Conservation (phyloP, 2,329 filamentous ascomycete genomes). For the Paraphoma chrysanthemicola region DNA sequence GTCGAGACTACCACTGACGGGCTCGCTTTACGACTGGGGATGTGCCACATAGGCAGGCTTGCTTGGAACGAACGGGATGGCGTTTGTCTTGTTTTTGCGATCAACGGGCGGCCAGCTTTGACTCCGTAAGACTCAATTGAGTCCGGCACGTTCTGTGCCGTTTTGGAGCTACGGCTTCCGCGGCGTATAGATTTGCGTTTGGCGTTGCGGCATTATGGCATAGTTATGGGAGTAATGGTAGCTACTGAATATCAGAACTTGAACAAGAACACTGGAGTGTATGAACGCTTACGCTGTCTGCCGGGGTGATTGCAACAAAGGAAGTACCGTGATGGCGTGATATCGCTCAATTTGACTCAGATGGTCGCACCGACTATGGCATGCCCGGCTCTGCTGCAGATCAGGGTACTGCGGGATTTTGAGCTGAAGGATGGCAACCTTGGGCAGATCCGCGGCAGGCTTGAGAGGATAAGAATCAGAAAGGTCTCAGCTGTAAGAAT, state of each 20-base stretch:
- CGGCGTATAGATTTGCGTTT: slow-evolving; percentile 20
- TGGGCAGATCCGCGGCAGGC: neutral
- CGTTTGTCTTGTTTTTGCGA: slow-evolving; percentile 10
- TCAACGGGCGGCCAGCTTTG: neutral
- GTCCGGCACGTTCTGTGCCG: slow-evolving; percentile 13
- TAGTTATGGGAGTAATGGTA: slow-evolving; percentile 7
- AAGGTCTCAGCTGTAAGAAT: neutral
- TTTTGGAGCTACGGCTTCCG: slow-evolving; percentile 22
- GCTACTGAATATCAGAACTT: slow-evolving; percentile 5
- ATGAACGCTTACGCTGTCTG: neutral
- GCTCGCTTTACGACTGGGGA: slow-evolving; percentile 2
- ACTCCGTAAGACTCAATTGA: neutral
- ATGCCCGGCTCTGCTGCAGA: neutral
- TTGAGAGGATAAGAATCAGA: neutral
- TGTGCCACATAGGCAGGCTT: slow-evolving; percentile 5
- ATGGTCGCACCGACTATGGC: slow-evolving; percentile 1
- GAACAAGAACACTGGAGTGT: slow-evolving; percentile 1
- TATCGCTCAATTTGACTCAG: neutral
- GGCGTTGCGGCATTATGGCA: slow-evolving; percentile 12
- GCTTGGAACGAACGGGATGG: slow-evolving; percentile 8
- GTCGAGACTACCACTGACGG: slow-evolving; percentile 8
- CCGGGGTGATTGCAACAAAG: neutral
- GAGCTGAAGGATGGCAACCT: neutral
- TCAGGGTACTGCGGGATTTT: neutral
- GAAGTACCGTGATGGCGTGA: slow-evolving; percentile 28